A percentile compares a stretch with the other conserved stretches of the same genome.
Evolutionary conservation across 2,329 filamentous ascomycete species (phyloP).

Genomic region (Epichloe elymi): DNA sequence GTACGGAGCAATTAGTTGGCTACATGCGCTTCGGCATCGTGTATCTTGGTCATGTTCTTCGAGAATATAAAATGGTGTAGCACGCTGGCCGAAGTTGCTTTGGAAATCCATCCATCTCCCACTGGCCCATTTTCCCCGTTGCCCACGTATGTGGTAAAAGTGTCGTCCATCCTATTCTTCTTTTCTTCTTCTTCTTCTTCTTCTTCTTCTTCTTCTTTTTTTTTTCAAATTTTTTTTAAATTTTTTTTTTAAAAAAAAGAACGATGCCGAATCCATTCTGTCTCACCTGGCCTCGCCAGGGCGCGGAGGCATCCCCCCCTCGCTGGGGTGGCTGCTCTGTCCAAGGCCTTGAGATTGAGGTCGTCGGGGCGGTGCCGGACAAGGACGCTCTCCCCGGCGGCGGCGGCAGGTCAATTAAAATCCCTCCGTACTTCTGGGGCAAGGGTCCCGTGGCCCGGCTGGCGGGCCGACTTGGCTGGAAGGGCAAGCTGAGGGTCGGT

Average conservation of each 20-base stretch:
- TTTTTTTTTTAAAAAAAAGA: neutral
- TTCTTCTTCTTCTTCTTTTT: neutral
- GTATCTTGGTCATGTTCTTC: too few relatives aligned
- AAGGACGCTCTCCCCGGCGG: conserved; percentile 1
- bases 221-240: neutral
- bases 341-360: conserved; percentile 5
- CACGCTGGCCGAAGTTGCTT: too few relatives aligned
- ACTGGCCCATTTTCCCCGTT: too few relatives aligned
- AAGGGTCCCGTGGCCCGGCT: conserved; percentile 4
- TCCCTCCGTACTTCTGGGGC: conserved; percentile 8
- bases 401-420: neutral
- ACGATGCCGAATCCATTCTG: conserved; percentile 5
- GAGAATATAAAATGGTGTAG: too few relatives aligned
- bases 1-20: too few relatives aligned
- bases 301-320: neutral
- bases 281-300: neutral
- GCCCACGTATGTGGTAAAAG: too few relatives aligned
- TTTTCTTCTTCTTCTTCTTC: neutral
- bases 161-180: too few relatives aligned
- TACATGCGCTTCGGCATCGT: too few relatives aligned
- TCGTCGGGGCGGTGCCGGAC: conserved; percentile 2
- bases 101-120: too few relatives aligned
- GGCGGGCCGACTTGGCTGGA: neutral
- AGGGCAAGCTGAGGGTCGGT: neutral
- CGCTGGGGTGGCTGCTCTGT: conserved; percentile 8